Percentiles rank a stretch among this genome's conserved stretches.
These are phyloP conservation scores for Lodderomyces parapsilosis DNA, from an alignment of 1,139 yeast genomes.

Conservation along the genomic window DNA sequence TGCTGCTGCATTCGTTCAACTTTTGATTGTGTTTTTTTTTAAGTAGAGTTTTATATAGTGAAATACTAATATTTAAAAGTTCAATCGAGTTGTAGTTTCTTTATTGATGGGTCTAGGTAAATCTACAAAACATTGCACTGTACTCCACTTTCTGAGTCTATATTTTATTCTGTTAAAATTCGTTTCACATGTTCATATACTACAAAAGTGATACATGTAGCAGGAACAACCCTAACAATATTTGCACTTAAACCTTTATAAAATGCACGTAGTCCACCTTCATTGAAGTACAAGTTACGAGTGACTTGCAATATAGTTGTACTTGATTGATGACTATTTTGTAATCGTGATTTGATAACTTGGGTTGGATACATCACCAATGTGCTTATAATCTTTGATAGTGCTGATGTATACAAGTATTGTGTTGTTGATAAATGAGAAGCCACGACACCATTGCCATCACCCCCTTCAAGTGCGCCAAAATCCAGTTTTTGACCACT, in stretches of 20 bases:
- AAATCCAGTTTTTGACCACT: too few relatives aligned
- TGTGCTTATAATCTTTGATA: slow-evolving; percentile 70
- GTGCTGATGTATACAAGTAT: slow-evolving; percentile 63
- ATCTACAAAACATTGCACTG: too few relatives aligned
- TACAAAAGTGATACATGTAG: slow-evolving; percentile 69
- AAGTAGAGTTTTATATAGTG: too few relatives aligned
- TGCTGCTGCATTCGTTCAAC: too few relatives aligned
- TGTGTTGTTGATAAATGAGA: slow-evolving; percentile 46
- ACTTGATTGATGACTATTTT: slow-evolving; percentile 30
- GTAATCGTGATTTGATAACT: slow-evolving; percentile 75
- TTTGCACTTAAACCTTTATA: slow-evolving; percentile 74
- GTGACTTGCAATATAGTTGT: slow-evolving; percentile 19
- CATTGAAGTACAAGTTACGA: slow-evolving; percentile 28
- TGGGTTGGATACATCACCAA: slow-evolving; percentile 80
- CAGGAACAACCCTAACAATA: slow-evolving; percentile 64
- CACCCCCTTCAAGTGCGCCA: too few relatives aligned
- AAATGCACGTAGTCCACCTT: slow-evolving; percentile 59
- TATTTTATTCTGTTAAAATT: background rate
- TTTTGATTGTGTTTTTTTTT: too few relatives aligned
- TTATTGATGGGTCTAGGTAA: too few relatives aligned
- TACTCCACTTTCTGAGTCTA: background rate
- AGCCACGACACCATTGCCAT: background rate
- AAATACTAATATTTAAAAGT: too few relatives aligned
- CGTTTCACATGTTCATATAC: slow-evolving; percentile 53
- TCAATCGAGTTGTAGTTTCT: too few relatives aligned